Conservation (phyloP, 441 rosid species). For the Sinapis alba region DNA sequence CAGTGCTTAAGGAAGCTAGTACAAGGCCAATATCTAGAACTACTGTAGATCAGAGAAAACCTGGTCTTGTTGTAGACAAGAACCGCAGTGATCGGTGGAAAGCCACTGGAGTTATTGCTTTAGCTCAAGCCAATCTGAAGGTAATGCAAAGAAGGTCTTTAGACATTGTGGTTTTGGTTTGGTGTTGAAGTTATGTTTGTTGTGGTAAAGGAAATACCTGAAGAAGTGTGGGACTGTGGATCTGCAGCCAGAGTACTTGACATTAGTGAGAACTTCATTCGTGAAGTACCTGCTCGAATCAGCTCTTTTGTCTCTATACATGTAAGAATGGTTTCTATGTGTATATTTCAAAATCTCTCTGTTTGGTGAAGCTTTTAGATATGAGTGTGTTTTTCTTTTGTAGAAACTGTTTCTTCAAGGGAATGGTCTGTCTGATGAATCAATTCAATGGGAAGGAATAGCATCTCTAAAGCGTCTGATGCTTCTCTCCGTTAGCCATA, state of each 20-base stretch:
- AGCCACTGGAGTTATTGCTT: constrained; percentile 72
- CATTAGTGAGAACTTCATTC: constrained; percentile 63
- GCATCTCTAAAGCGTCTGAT: constrained; percentile 55
- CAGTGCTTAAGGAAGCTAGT: constrained; percentile 66
- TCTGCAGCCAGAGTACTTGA: constrained; percentile 63
- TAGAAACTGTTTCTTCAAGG: constrained; percentile 72
- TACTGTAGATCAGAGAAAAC: constrained; percentile 35
- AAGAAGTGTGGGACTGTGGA: constrained; percentile 76
- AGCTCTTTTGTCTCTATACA: constrained; percentile 54
- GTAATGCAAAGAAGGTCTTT: constrained; percentile 42
- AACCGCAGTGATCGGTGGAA: constrained; percentile 66
- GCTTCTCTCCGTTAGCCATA: constrained; percentile 61
- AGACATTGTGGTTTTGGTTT: not conserved
- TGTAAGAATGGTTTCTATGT: constrained; percentile 10
- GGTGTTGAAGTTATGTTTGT: constrained; percentile 16
- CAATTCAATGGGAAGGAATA: constrained; percentile 73
- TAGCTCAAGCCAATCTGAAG: constrained; percentile 73
- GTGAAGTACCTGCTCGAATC: constrained; percentile 55
- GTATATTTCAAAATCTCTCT: constrained; percentile 2
- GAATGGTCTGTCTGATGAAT: constrained; percentile 65
- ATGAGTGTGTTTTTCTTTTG: constrained; percentile 24
- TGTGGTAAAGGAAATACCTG: constrained; percentile 62
- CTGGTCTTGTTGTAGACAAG: constrained; percentile 49
- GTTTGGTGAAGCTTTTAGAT: constrained; percentile 17
- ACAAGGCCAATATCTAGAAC: constrained; percentile 56